Evolutionary conservation across 1,284 basidiomycete genomes (phyloP).

Genomic region (Melampsora larici-populina): DNA sequence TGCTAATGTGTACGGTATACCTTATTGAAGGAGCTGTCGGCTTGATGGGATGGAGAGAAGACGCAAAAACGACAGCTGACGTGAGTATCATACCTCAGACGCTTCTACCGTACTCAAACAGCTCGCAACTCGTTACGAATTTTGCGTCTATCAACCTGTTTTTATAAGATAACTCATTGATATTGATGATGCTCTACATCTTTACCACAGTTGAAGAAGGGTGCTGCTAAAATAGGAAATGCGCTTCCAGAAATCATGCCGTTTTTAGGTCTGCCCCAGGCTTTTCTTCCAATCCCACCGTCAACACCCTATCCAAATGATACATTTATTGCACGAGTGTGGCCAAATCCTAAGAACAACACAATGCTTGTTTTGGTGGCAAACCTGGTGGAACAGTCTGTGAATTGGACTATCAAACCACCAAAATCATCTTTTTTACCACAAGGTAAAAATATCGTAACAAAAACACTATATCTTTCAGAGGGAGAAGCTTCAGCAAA

Average conservation of each 20-base stretch:
- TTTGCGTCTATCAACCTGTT: not conserved
- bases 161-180: not conserved
- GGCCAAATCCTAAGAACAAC: slow-evolving; percentile 9
- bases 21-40: slow-evolving; percentile 42
- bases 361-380: slow-evolving; percentile 25
- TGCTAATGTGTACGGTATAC: slow-evolving; percentile 38
- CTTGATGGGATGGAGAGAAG: slow-evolving; percentile 32
- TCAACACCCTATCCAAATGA: slow-evolving; percentile 25
- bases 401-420: slow-evolving; percentile 14
- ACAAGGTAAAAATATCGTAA: slow-evolving; percentile 1
- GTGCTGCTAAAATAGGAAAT: slow-evolving; percentile 8
- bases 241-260: slow-evolving; percentile 6
- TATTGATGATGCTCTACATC: not conserved
- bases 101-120: not conserved
- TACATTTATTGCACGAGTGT: slow-evolving; percentile 28
- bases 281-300: slow-evolving; percentile 24
- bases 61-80: slow-evolving; percentile 16
- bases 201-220: slow-evolving; percentile 18
- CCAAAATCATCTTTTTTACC: slow-evolving; percentile 1
- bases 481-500: not conserved
- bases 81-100: not conserved
- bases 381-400: slow-evolving; percentile 14
- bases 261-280: slow-evolving; percentile 15
- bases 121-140: not conserved
- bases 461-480: slow-evolving; percentile 1